Percentiles rank a stretch among this genome's conserved stretches.
phyloP scores from a whole-genome alignment of 108 stramenopile species.

The Nitzschia inconspicua region DNA sequence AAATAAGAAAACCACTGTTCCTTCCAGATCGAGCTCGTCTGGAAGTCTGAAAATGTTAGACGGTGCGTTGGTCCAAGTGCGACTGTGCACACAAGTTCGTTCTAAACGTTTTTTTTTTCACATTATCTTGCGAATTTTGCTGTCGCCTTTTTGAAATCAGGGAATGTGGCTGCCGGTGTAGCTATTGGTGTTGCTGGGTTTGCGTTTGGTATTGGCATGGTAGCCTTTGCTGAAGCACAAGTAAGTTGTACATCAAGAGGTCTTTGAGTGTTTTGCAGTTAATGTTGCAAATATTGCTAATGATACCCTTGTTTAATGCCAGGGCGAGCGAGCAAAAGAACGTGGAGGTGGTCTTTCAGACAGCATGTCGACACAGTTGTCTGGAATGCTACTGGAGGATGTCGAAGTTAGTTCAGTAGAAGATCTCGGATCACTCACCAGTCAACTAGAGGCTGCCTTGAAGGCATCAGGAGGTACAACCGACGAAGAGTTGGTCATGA shows the following conservation, averaged over 20 bases:
- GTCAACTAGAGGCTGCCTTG: constrained; percentile 76
- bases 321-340: constrained; percentile 75
- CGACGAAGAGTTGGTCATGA: constrained; percentile 57
- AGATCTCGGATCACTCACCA: constrained; percentile 72
- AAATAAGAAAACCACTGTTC: too few relatives aligned
- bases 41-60: too few relatives aligned
- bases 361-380: constrained; percentile 61
- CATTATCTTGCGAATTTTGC: too few relatives aligned
- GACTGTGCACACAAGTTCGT: too few relatives aligned
- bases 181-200: constrained; percentile 73
- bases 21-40: too few relatives aligned
- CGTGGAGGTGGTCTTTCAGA: constrained; percentile 81
- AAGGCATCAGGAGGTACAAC: constrained; percentile 47
- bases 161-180: constrained; percentile 2
- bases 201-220: constrained; percentile 64
- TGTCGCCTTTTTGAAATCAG: too few relatives aligned
- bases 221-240: constrained; percentile 74
- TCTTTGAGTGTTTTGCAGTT: too few relatives aligned
- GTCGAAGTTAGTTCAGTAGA: constrained; percentile 73
- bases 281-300: too few relatives aligned
- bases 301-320: too few relatives aligned
- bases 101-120: too few relatives aligned
- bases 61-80: too few relatives aligned
- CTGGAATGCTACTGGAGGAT: constrained; percentile 82
- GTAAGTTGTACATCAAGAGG: too few relatives aligned